Percentiles rank a stretch among this genome's conserved stretches.
Evolutionary conservation across 345 rosid genomes (phyloP).

Genomic region (Euphorbia pulcherrima): DNA sequence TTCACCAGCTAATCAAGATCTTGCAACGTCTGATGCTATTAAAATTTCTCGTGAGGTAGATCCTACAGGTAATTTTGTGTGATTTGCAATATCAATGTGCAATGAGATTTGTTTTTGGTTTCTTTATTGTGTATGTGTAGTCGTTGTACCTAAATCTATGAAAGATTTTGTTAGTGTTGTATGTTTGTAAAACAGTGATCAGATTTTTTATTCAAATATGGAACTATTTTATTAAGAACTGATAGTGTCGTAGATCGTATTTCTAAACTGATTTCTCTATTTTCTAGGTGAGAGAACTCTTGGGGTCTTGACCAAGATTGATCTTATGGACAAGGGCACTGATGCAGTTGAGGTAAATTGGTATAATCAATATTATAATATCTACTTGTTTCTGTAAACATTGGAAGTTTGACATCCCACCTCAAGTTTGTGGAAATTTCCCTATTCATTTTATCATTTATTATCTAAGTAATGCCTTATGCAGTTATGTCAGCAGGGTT

Average conservation of each 20-base stretch:
- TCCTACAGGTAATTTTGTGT: slow-evolving; percentile 63
- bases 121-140: background rate
- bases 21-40: slow-evolving; percentile 98
- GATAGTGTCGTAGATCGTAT: background rate
- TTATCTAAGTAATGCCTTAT: no score
- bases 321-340: slow-evolving; percentile 98
- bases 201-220: background rate
- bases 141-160: background rate
- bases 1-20: slow-evolving; percentile 99
- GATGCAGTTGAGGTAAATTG: slow-evolving; percentile 95
- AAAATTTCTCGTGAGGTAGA: slow-evolving; percentile 98
- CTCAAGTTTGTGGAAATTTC: no score
- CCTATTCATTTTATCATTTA: no score
- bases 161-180: background rate
- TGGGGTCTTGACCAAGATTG: slow-evolving; percentile 98
- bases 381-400: background rate
- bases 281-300: slow-evolving; percentile 89
- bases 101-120: background rate
- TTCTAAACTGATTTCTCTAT: background rate
- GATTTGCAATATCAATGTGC: background rate
- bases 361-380: slow-evolving; percentile 14
- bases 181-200: background rate
- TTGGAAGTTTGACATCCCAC: no score
- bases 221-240: background rate
- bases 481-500: no score